phyloP scores from a whole-genome alignment of 768 basidiomycete species.

The Pholiota microspora region DNA sequence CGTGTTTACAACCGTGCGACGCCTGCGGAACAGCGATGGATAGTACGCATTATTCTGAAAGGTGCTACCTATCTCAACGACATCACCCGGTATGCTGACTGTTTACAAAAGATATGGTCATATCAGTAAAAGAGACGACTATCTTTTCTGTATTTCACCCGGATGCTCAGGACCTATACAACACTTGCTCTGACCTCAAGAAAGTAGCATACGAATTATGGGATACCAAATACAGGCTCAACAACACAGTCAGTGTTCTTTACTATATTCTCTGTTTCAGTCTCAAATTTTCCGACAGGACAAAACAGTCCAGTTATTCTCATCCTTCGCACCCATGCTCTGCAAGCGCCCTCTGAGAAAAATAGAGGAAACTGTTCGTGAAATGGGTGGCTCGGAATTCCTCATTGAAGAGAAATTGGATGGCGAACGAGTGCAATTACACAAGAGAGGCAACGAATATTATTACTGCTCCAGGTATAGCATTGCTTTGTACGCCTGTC shows the following conservation, averaged over 20 bases:
- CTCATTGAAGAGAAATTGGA: constrained; percentile 97
- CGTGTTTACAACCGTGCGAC: constrained; percentile 78
- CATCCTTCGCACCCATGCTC: constrained; percentile 92
- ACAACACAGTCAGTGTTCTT: constrained; percentile 43
- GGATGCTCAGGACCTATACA: constrained; percentile 91
- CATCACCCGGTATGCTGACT: background rate
- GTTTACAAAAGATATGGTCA: constrained; percentile 69
- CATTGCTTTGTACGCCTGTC: too few relatives aligned
- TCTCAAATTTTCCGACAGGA: constrained; percentile 45
- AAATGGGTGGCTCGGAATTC: constrained; percentile 79
- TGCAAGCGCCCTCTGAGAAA: constrained; percentile 84
- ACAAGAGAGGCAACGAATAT: constrained; percentile 88
- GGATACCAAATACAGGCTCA: constrained; percentile 67
- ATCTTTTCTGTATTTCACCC: constrained; percentile 91
- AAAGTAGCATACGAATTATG: constrained; percentile 88
- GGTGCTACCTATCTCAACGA: constrained; percentile 40
- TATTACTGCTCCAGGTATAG: constrained; percentile 89
- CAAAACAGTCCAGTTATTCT: constrained; percentile 78
- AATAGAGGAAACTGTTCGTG: constrained; percentile 80
- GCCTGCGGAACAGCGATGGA: constrained; percentile 90
- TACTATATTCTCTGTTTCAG: background rate
- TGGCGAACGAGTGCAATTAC: constrained; percentile 94
- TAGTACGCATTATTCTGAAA: constrained; percentile 94
- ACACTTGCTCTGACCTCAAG: constrained; percentile 95
- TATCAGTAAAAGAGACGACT: constrained; percentile 92